Evolutionary conservation across 176 grass and related monocot species (phyloP).

Genomic region (Puccinellia tenuiflora): DNA sequence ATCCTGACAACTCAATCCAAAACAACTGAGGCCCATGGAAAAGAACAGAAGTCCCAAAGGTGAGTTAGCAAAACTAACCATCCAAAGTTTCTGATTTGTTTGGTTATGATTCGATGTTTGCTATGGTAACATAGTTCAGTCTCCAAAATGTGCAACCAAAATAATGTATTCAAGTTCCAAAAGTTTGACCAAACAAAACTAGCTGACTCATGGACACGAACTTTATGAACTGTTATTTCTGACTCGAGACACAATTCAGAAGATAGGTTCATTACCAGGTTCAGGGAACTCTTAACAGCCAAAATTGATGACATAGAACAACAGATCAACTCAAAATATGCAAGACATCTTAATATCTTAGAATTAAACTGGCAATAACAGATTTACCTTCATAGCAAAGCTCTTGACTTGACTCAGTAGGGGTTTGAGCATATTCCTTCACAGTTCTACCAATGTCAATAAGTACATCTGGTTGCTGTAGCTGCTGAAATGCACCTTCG

Average conservation of each 20-base stretch:
- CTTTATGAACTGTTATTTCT: not conserved
- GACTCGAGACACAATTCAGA: not conserved
- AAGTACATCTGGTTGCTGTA: conserved; percentile 51
- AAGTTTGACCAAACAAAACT: not conserved
- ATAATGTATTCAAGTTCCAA: not conserved
- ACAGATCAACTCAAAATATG: not conserved
- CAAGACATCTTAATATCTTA: not conserved
- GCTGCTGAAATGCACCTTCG: conserved; percentile 48
- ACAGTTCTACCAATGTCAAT: conserved; percentile 50
- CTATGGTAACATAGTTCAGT: conserved; percentile 13
- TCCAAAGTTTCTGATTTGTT: not conserved
- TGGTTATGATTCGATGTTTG: not conserved
- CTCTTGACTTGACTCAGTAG: conserved; percentile 35
- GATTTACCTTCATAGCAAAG: conserved; percentile 49
- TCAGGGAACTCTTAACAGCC: not conserved
- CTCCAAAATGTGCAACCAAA: not conserved
- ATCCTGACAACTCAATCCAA: not conserved
- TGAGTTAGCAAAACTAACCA: not conserved
- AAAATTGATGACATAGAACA: not conserved
- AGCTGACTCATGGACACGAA: not conserved
- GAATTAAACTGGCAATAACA: not conserved
- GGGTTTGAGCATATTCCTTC: conserved; percentile 49
- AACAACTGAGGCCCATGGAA: not conserved
- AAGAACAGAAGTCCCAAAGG: not conserved
- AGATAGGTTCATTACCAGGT: not conserved